A percentile compares a stretch with the other conserved stretches of the same genome.
These are phyloP conservation scores for Psilocybe mexicana DNA, from an alignment of 1,284 basidiomycete species.

Conservation along the genomic window DNA sequence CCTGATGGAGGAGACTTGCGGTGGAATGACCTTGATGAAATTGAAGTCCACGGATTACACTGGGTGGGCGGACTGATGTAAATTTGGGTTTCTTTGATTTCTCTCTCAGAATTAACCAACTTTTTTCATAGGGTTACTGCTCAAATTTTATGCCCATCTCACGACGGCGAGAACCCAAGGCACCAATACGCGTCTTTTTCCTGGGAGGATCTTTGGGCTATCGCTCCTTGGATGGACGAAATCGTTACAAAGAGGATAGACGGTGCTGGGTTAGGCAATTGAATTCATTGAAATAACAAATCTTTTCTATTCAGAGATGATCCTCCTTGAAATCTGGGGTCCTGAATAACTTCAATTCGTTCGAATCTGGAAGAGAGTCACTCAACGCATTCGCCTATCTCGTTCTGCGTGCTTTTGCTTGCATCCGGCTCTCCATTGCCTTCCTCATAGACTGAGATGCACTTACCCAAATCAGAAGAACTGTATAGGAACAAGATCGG, in stretches of 20 bases:
- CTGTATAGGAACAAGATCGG: slow-evolving; percentile 30
- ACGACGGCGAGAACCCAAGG: slow-evolving; percentile 39
- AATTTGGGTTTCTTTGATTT: slow-evolving; percentile 23
- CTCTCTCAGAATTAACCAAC: slow-evolving; percentile 3
- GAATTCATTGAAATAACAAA: background rate
- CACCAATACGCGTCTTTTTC: slow-evolving; percentile 67
- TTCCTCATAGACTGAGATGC: slow-evolving; percentile 10
- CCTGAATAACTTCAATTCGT: background rate
- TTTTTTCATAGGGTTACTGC: slow-evolving; percentile 54
- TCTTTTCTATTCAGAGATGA: background rate
- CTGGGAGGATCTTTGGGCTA: slow-evolving; percentile 65
- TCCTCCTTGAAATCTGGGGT: background rate
- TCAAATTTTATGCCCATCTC: slow-evolving; percentile 55
- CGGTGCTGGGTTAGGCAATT: slow-evolving; percentile 67
- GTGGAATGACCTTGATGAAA: slow-evolving; percentile 53
- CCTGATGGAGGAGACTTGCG: slow-evolving; percentile 66
- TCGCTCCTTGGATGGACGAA: slow-evolving; percentile 77
- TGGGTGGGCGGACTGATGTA: slow-evolving; percentile 78
- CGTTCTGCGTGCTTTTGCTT: background rate
- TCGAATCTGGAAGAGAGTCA: background rate
- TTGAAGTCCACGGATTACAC: slow-evolving; percentile 60
- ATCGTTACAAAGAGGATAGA: slow-evolving; percentile 61
- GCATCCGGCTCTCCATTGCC: slow-evolving; percentile 1
- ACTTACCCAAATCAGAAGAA: slow-evolving; percentile 8
- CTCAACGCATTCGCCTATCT: background rate